A percentile compares a stretch with the other conserved stretches of the same genome.
Conservation (phyloP, 805 yeast species). For the Pichia exigua region DNA sequence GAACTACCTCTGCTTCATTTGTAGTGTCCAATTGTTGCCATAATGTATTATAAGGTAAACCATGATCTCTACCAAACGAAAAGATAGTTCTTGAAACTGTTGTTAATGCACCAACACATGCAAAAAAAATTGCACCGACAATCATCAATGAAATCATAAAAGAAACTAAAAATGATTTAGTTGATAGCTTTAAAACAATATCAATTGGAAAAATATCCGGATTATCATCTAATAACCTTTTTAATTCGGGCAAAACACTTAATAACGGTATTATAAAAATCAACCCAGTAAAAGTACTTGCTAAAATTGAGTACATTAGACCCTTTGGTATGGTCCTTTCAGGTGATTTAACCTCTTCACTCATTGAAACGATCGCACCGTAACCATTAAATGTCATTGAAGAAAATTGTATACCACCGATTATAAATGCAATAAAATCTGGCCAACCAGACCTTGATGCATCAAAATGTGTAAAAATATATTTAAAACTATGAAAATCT, state of each 20-base stretch:
- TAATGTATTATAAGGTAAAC: constrained; percentile 53
- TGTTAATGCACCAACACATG: constrained; percentile 72
- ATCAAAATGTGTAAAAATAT: constrained; percentile 60
- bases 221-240: constrained; percentile 45
- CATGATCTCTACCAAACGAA: constrained; percentile 79
- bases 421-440: constrained; percentile 57
- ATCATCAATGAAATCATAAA: constrained; percentile 59
- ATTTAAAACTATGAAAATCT: constrained; percentile 49
- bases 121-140: constrained; percentile 64
- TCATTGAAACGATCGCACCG: constrained; percentile 72
- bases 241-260: constrained; percentile 62
- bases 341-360: constrained; percentile 74
- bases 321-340: constrained; percentile 72
- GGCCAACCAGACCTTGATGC: constrained; percentile 74
- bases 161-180: constrained; percentile 61
- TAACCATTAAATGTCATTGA: constrained; percentile 77
- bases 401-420: constrained; percentile 77
- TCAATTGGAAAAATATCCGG: constrained; percentile 75
- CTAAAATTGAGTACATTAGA: constrained; percentile 53
- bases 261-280: constrained; percentile 66
- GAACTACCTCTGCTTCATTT: constrained; percentile 48
- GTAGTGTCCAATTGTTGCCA: constrained; percentile 62
- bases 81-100: constrained; percentile 79
- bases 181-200: constrained; percentile 61
- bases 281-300: constrained; percentile 63